phyloP scores from a whole-genome alignment of 257 asterid species.

The Plantago ovata region DNA sequence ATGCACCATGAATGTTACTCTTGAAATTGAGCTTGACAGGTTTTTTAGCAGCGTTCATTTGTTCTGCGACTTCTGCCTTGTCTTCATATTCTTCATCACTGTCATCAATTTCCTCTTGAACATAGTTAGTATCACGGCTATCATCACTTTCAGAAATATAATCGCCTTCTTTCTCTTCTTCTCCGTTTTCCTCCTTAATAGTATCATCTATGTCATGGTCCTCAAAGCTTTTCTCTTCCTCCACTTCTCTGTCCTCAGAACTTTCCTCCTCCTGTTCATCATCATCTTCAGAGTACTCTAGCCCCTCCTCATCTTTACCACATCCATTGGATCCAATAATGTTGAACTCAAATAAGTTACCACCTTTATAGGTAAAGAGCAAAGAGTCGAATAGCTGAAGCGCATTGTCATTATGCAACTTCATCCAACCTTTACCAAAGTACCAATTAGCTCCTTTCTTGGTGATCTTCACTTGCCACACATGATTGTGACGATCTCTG shows the following conservation, averaged over 20 bases:
- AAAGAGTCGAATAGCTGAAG: constrained; percentile 19
- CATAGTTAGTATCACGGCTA: background rate
- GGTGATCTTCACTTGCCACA: constrained; percentile 26
- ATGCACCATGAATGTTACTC: background rate
- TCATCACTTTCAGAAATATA: background rate
- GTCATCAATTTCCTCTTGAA: background rate
- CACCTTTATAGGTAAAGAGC: constrained; percentile 13
- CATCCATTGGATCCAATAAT: constrained; percentile 5
- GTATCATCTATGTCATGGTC: background rate
- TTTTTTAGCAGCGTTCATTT: too few species aligned
- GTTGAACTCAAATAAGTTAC: constrained; percentile 14
- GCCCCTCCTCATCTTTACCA: constrained; percentile 5
- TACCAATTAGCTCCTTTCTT: constrained; percentile 13
- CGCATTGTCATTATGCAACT: constrained; percentile 21
- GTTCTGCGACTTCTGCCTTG: background rate
- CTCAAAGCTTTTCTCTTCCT: background rate
- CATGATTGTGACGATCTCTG: constrained; percentile 17
- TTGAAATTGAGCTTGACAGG: background rate
- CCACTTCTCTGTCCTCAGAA: background rate
- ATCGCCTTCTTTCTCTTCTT: background rate
- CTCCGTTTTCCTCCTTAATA: too few species aligned
- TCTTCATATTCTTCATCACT: background rate
- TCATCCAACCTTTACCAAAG: constrained; percentile 28
- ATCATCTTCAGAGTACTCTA: background rate
- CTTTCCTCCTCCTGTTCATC: background rate